Evolutionary conservation across 2,329 filamentous ascomycete species (phyloP), one percentile per base, ranked within the genome.

Genomic region (Sphaerulina musiva): DNA sequence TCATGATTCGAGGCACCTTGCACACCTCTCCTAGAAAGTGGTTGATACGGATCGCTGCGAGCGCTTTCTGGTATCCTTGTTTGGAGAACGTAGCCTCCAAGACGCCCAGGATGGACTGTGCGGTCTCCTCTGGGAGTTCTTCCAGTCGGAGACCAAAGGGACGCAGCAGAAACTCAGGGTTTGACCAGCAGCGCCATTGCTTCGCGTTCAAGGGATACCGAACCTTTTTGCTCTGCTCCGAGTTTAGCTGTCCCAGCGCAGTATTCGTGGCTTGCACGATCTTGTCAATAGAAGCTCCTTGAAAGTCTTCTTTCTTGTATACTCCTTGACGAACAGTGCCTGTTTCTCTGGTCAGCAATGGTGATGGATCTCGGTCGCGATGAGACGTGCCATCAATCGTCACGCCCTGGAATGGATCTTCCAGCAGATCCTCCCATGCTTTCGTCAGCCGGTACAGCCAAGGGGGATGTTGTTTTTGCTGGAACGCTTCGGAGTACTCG

Each of bases 21-120:
- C 87, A 82, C 0, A 89, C 75, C 55, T 86, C 78, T 43, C 86
- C 86, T 0, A 90, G 77, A 70, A 89, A 89, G 52, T 84, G 81
- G 69, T 90, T 89, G 66, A 87, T 81, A 54, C 81, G 81, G 84
- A 87, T 89, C 0, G 85, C 85, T 0, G 74, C 76, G 1, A 84
- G 53, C 7, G 85, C 85, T 64, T 90, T 89, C 14, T 77, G 69
- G 70, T 88, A 90, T 11, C 87, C 86, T 65, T 87, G 83, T 0
- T 82, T 77, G 0, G 84, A 87, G 0, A 89, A 75, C 0, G 82
- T 81, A 0, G 75, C 66, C 48, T 77, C 61, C 1, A 89, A 71
- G 2, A 89, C 70, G 5, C 68, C 67, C 38, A 87, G 71, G 5
- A 84, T 77, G 26, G 76, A 70, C 20, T 73, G 67, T 2, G 78